phyloP scores from a whole-genome alignment of 1,284 basidiomycete species.

The Fomitopsis schrenkii region DNA sequence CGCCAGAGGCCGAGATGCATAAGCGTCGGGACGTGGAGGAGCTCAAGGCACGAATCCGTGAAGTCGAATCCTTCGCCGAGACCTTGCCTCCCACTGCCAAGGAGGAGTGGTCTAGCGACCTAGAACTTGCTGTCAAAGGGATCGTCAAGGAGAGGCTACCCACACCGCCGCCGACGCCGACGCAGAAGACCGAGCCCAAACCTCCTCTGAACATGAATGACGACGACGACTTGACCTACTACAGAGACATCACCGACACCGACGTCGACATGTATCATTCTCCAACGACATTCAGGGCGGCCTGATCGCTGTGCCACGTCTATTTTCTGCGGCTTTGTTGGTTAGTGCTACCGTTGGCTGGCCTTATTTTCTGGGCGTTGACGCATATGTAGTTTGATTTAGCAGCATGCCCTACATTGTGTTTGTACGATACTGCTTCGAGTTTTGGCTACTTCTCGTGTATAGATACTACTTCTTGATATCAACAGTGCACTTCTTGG shows the following conservation, averaged over 20 bases:
- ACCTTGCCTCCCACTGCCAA: constrained; percentile 10
- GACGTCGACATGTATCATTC: neutral
- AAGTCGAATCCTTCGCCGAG: constrained; percentile 13
- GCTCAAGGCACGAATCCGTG: constrained; percentile 12
- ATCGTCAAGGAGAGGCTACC: constrained; percentile 57
- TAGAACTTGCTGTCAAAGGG: constrained; percentile 20
- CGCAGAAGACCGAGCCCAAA: constrained; percentile 53
- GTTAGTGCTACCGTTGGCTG: too few relatives aligned
- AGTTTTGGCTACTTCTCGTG: too few relatives aligned
- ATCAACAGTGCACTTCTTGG: too few relatives aligned
- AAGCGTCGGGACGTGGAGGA: constrained; percentile 12
- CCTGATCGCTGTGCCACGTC: too few relatives aligned
- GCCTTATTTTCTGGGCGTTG: too few relatives aligned
- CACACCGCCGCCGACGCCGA: constrained; percentile 87
- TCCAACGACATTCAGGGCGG: neutral
- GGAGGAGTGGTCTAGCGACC: constrained; percentile 16
- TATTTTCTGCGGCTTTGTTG: too few relatives aligned
- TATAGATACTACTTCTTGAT: too few relatives aligned
- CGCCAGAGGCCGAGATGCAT: constrained; percentile 17
- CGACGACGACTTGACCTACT: neutral
- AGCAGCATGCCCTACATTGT: too few relatives aligned
- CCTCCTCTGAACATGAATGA: constrained; percentile 19
- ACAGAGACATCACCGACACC: neutral
- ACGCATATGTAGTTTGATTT: too few relatives aligned
- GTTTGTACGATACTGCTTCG: too few relatives aligned